Base-by-base conservation (phyloP, 2,329 filamentous ascomycete genomes). In the Sporothrix phasma region DNA sequence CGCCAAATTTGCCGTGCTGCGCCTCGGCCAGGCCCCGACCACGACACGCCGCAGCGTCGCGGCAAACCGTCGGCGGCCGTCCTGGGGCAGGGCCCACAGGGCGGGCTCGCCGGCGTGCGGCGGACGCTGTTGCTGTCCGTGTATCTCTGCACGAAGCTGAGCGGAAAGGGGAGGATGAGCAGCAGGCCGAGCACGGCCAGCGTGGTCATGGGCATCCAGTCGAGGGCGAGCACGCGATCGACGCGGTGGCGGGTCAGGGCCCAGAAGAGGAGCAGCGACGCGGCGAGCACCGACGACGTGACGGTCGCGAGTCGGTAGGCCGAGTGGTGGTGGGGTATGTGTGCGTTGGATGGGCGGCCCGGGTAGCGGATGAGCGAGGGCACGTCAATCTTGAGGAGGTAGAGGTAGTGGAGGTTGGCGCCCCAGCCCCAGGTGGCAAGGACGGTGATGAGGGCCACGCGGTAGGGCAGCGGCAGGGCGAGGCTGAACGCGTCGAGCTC, bases 351-450 rank as follows among this genome's bases (percentile, higher is more conserved):
- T 61, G 85, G 78, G 69, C 91, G 89, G 47, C 83, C 79, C 45
- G 92, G 91, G 75, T 97, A 97, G 74, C 89, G 87, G 71, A 97
- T 90, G 65, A 97, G 82, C 37, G 86, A 81, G 22, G 91, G 89
- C 63, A 96, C 89, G 75, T 97, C 91, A 78, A 99, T 95, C 73
- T 89, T 89, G 71, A 86, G 80, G 65, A 85, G 77, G 71, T 88
- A 82, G 66, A 97, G 86, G 77, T 90, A 92, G 73, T 97, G 92
- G 46, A 97, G 84, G 78, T 97, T 97, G 70, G 89, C 76, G 69
- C 88, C 92, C 92, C 93, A 99, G 74, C 90, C 92, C 93, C 93
- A 97, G 72, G 96, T 87, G 70, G 90, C 92, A 95, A 69, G 66
- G 62, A 96, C 88, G 68, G 94, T 79, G 70, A 97, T 88, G 69